These are phyloP conservation scores for Phytophthora fragariae DNA, from an alignment of 352 stramenopile species.

Conservation along the genomic window DNA sequence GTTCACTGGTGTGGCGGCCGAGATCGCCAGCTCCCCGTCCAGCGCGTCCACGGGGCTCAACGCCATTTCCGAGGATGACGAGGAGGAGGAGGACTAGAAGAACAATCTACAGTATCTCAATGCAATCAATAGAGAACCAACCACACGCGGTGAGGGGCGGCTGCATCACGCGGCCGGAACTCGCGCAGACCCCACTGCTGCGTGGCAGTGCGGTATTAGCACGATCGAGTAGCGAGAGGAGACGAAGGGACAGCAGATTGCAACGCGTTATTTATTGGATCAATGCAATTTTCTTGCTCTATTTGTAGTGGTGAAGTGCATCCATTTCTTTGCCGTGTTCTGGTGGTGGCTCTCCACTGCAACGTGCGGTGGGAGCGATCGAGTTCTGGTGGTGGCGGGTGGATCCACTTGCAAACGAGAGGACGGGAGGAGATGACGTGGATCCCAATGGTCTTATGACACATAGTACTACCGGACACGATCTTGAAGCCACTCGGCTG, in stretches of 20 bases:
- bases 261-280: conserved; percentile 46
- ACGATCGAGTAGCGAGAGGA: conserved; percentile 3
- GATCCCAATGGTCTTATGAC: conserved; percentile 20
- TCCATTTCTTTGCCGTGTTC: background rate
- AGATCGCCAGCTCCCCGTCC: conserved; percentile 76
- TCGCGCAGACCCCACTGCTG: conserved; percentile 14
- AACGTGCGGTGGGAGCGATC: background rate
- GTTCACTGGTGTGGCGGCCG: conserved; percentile 68
- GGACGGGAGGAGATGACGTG: conserved; percentile 19
- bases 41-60: conserved; percentile 67
- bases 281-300: conserved; percentile 33
- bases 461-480: background rate
- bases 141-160: conserved; percentile 7
- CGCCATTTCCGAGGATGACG: conserved; percentile 74
- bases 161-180: conserved; percentile 20
- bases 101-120: background rate
- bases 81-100: conserved; percentile 61
- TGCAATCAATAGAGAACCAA: conserved; percentile 26
- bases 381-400: conserved; percentile 29
- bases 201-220: conserved; percentile 14
- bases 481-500: background rate
- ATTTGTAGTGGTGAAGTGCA: conserved; percentile 3
- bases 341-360: conserved; percentile 5
- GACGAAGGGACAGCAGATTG: conserved; percentile 17
- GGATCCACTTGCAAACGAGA: conserved; percentile 4